These are phyloP conservation scores for Candida chilensis DNA, from an alignment of 805 yeast genomes.

Conservation along the genomic window DNA sequence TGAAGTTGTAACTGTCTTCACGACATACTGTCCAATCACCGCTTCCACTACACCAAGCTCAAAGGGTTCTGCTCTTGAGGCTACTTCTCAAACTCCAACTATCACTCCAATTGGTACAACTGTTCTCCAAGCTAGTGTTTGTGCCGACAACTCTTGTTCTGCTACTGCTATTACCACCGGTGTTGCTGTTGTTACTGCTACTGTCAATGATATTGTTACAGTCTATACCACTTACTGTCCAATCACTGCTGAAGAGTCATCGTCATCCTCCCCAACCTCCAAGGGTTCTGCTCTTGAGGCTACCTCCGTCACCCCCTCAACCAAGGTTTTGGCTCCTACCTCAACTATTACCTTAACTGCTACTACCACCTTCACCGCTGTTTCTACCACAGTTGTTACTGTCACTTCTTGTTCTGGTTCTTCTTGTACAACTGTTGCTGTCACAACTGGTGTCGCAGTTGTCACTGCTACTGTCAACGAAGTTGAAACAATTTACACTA, in stretches of 20 bases:
- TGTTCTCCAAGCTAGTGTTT: slow-evolving; percentile 9
- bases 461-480: slow-evolving; percentile 4
- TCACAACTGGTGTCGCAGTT: slow-evolving; percentile 4
- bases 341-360: slow-evolving; percentile 1
- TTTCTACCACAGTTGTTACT: slow-evolving; percentile 3
- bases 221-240: slow-evolving; percentile 21
- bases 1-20: slow-evolving; percentile 12
- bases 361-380: slow-evolving; percentile 2
- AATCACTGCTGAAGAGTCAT: neutral
- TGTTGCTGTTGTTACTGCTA: slow-evolving; percentile 11
- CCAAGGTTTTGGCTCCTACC: no score
- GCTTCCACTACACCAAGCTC: slow-evolving; percentile 2
- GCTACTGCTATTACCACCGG: slow-evolving; percentile 10
- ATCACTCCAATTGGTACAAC: no score
- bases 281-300: neutral
- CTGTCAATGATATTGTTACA: slow-evolving; percentile 14
- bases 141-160: slow-evolving; percentile 7
- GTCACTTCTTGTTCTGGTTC: slow-evolving; percentile 7
- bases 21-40: slow-evolving; percentile 26
- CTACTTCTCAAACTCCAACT: neutral
- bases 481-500: slow-evolving; percentile 11
- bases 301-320: no score
- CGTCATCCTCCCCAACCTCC: neutral
- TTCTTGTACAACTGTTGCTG: slow-evolving; percentile 1
- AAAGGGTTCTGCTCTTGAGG: no score